A percentile compares a stretch with the other conserved stretches of the same genome.
phyloP scores from a whole-genome alignment of 768 basidiomycete species.

The Amanita thiersii region DNA sequence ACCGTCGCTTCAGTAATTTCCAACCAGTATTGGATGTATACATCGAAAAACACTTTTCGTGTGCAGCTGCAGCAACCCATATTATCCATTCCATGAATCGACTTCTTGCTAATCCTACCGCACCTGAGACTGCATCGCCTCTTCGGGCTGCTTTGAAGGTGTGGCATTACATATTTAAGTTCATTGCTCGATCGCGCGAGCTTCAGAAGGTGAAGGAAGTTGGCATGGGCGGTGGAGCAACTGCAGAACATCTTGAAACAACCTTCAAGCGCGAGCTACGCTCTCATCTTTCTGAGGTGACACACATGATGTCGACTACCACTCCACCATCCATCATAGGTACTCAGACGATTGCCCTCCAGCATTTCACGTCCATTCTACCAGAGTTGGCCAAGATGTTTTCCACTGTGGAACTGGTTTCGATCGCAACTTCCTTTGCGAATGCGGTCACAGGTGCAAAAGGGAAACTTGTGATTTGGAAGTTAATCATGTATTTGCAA shows the following conservation, averaged over 20 bases:
- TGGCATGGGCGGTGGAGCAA: slow-evolving; percentile 72
- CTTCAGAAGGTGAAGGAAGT: slow-evolving; percentile 77
- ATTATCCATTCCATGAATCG: slow-evolving; percentile 86
- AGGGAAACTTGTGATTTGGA: slow-evolving; percentile 89
- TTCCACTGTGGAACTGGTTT: slow-evolving; percentile 73
- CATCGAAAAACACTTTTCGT: slow-evolving; percentile 83
- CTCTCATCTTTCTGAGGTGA: slow-evolving; percentile 71
- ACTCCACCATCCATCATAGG: slow-evolving; percentile 87
- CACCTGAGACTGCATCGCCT: slow-evolving; percentile 63
- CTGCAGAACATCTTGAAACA: slow-evolving; percentile 77
- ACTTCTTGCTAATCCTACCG: slow-evolving; percentile 66
- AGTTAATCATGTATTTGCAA: slow-evolving; percentile 89
- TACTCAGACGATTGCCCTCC: slow-evolving; percentile 89
- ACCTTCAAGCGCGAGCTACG: slow-evolving; percentile 81
- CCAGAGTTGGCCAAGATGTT: slow-evolving; percentile 84
- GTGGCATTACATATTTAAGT: slow-evolving; percentile 95
- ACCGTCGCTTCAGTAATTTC: slow-evolving; percentile 93
- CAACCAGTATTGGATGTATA: slow-evolving; percentile 90
- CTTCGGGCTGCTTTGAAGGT: slow-evolving; percentile 90
- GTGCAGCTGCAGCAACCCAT: slow-evolving; percentile 71
- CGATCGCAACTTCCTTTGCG: slow-evolving; percentile 80
- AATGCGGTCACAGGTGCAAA: slow-evolving; percentile 71
- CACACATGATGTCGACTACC: slow-evolving; percentile 78
- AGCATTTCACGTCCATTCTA: slow-evolving; percentile 88
- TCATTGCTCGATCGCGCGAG: slow-evolving; percentile 85